Evolutionary conservation across 2,329 filamentous ascomycete species (phyloP).

Genomic region (Monilinia vaccinii-corymbosi): DNA sequence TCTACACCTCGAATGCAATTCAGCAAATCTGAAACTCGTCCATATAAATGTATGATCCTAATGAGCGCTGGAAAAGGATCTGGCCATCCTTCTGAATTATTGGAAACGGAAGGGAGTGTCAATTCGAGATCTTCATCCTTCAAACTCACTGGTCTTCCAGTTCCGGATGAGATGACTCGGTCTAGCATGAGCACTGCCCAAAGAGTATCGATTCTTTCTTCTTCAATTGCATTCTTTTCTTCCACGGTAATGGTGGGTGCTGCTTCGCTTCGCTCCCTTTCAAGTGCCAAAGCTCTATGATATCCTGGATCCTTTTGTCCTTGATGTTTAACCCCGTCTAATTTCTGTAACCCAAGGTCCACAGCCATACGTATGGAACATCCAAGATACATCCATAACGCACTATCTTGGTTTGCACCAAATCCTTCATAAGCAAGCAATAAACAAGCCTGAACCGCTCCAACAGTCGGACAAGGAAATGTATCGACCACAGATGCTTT

Average conservation of each 20-base stretch:
- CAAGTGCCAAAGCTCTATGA: constrained; percentile 32
- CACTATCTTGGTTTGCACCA: constrained; percentile 79
- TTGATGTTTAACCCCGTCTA: constrained; percentile 57
- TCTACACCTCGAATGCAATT: constrained; percentile 69
- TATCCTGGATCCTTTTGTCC: constrained; percentile 30
- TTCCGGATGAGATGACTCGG: constrained; percentile 78
- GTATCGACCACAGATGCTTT: constrained; percentile 77
- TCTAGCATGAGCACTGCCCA: constrained; percentile 88
- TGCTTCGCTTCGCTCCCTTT: constrained; percentile 35
- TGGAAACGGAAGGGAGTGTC: constrained; percentile 51
- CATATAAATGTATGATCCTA: constrained; percentile 78
- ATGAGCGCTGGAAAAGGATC: constrained; percentile 72
- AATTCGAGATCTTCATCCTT: constrained; percentile 80
- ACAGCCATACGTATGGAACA: constrained; percentile 77
- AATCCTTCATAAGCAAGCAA: constrained; percentile 85
- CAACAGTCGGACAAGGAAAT: constrained; percentile 73
- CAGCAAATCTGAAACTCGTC: constrained; percentile 71
- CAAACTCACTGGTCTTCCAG: constrained; percentile 73
- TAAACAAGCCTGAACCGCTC: constrained; percentile 74
- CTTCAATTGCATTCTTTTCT: constrained; percentile 57
- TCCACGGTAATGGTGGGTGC: constrained; percentile 32
- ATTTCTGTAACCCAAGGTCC: constrained; percentile 72
- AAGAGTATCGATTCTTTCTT: constrained; percentile 78
- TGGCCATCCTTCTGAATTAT: constrained; percentile 48
- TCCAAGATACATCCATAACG: constrained; percentile 88